Percentiles rank a stretch among this genome's conserved stretches.
Conservation (phyloP, 1,284 basidiomycete genomes). For the Malassezia yamatoensis region DNA sequence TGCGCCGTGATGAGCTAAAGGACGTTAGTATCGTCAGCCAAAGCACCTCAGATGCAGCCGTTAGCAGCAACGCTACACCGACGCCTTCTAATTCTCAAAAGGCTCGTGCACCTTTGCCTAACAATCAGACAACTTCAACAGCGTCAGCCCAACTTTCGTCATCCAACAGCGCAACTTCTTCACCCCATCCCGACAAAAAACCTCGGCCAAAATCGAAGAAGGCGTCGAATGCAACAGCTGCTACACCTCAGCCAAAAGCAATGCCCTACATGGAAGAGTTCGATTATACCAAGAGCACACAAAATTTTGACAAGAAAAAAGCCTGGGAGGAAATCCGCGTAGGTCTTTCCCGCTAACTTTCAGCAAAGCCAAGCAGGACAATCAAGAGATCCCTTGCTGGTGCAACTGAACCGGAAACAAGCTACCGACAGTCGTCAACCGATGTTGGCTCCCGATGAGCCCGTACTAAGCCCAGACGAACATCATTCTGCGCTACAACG, state of each 20-base stretch:
- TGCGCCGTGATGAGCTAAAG: constrained; percentile 14
- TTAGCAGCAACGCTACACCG: not conserved
- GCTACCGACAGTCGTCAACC: not conserved
- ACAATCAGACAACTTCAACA: too few species aligned
- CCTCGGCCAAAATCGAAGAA: not conserved
- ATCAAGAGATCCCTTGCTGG: constrained; percentile 3
- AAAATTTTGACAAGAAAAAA: constrained; percentile 19
- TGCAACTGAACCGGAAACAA: constrained; percentile 10
- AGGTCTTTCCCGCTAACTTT: constrained; percentile 4
- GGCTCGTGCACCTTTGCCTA: too few species aligned
- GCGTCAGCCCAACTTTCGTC: too few species aligned
- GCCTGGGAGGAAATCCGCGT: constrained; percentile 19
- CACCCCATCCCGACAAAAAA: not conserved
- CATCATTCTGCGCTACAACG: not conserved
- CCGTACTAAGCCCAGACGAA: constrained; percentile 7
- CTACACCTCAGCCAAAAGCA: not conserved
- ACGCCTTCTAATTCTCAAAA: not conserved
- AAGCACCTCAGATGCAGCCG: not conserved
- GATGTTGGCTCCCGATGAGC: constrained; percentile 15
- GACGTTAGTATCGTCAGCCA: constrained; percentile 11
- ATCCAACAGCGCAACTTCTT: too few species aligned
- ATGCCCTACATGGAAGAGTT: constrained; percentile 8
- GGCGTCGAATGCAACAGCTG: not conserved
- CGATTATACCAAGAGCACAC: constrained; percentile 16
- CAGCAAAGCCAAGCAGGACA: constrained; percentile 9